phyloP scores from a whole-genome alignment of 108 stramenopile species.

The Nitzschia palea region DNA sequence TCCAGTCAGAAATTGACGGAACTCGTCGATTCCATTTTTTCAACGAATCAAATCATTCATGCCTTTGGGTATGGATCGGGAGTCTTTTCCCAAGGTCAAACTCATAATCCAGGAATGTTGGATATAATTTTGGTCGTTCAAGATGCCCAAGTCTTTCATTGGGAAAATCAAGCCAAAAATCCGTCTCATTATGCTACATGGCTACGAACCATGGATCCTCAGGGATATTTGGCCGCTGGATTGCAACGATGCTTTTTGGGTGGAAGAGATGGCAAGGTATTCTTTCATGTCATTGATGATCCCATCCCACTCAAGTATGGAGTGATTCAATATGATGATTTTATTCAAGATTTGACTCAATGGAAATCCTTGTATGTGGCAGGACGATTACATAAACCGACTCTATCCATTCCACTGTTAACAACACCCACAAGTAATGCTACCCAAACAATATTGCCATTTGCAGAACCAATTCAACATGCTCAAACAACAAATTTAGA shows the following conservation, averaged over 20 bases:
- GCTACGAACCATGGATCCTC: constrained; percentile 12
- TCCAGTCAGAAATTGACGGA: constrained; percentile 1
- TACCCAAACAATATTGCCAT: neutral
- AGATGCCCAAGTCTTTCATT: constrained; percentile 60
- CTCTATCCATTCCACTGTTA: constrained; percentile 34
- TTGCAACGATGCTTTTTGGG: constrained; percentile 27
- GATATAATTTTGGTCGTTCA: constrained; percentile 74
- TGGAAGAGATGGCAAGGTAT: constrained; percentile 27
- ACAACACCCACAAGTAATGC: constrained; percentile 4
- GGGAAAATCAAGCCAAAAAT: constrained; percentile 52
- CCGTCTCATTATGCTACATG: constrained; percentile 67
- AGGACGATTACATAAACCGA: constrained; percentile 86
- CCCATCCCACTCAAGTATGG: constrained; percentile 71
- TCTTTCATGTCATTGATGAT: constrained; percentile 34
- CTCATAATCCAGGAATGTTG: constrained; percentile 47
- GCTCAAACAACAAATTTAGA: constrained; percentile 58
- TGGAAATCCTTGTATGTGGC: constrained; percentile 83
- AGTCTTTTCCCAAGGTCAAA: constrained; percentile 62
- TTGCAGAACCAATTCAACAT: neutral
- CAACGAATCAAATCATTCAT: constrained; percentile 55
- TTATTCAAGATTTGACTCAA: constrained; percentile 56
- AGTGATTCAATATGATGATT: constrained; percentile 57
- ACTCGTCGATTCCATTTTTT: constrained; percentile 38
- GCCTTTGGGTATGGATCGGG: constrained; percentile 87
- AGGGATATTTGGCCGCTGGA: constrained; percentile 5